Evolutionary conservation across 192 early-diverging fungal species (phyloP).

Genomic region (Mortierella claussenii): DNA sequence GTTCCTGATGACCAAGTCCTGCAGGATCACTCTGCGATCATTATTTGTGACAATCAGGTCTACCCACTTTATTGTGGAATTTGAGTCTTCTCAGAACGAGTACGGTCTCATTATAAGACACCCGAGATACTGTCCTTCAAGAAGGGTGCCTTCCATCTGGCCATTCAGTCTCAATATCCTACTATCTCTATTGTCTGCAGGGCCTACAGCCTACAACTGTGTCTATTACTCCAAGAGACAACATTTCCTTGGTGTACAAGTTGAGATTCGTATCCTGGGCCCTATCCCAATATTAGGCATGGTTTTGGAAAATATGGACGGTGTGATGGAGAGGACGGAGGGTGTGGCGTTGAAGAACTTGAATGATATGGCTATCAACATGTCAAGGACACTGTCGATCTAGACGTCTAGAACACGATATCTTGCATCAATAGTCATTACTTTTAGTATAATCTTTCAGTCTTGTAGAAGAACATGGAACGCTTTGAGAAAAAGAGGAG

Average conservation of each 20-base stretch:
- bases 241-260: conserved; percentile 58
- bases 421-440: too few relatives aligned
- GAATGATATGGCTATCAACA: conserved; percentile 59
- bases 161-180: conserved; percentile 84
- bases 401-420: too few relatives aligned
- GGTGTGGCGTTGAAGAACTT: conserved; percentile 56
- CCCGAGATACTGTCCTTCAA: conserved; percentile 88
- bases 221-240: conserved; percentile 64
- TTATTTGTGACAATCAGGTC: too few relatives aligned
- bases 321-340: conserved; percentile 53
- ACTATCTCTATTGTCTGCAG: conserved; percentile 88
- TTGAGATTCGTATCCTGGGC: conserved; percentile 64
- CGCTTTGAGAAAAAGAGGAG: too few relatives aligned
- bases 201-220: conserved; percentile 66
- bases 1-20: too few relatives aligned
- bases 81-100: conserved; percentile 93
- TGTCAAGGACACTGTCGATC: too few relatives aligned
- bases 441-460: too few relatives aligned
- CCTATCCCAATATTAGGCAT: conserved; percentile 60
- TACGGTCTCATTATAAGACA: conserved; percentile 74
- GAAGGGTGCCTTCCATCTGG: conserved; percentile 96
- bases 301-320: conserved; percentile 53
- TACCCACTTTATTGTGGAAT: conserved; percentile 69
- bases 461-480: too few relatives aligned
- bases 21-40: too few relatives aligned